Conservation (phyloP, 768 basidiomycete genomes). For the Sarcodon sp. region DNA sequence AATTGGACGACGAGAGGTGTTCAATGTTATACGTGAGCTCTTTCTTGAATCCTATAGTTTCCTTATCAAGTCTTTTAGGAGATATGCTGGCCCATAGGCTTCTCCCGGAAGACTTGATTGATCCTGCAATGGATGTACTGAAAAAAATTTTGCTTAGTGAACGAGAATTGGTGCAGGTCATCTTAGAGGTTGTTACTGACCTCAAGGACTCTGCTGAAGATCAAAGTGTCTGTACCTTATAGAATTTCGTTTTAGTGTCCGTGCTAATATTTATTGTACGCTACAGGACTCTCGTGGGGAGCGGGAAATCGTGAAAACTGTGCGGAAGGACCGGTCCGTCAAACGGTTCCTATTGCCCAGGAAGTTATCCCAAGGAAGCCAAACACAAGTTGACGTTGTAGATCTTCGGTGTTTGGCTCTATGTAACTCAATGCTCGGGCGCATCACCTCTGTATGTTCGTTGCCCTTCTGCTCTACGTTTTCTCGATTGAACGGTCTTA, state of each 20-base stretch:
- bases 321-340: not conserved
- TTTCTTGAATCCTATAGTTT: not conserved
- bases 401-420: slow-evolving; percentile 30
- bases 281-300: slow-evolving; percentile 3
- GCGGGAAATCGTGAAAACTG: slow-evolving; percentile 5
- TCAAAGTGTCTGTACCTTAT: slow-evolving; percentile 4
- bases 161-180: slow-evolving; percentile 33
- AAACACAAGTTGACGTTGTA: slow-evolving; percentile 19
- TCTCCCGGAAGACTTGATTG: slow-evolving; percentile 29
- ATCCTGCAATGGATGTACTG: slow-evolving; percentile 33
- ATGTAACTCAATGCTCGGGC: slow-evolving; percentile 31
- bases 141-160: slow-evolving; percentile 29
- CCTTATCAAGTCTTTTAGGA: slow-evolving; percentile 13
- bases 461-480: not conserved
- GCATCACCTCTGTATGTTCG: slow-evolving; percentile 30
- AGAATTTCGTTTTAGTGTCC: not conserved
- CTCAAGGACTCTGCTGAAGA: slow-evolving; percentile 20
- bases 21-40: slow-evolving; percentile 29
- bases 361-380: slow-evolving; percentile 20
- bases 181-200: slow-evolving; percentile 37
- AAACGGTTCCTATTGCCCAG: slow-evolving; percentile 3
- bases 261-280: not conserved
- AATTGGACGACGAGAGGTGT: slow-evolving; percentile 38
- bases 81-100: slow-evolving; percentile 33
- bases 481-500: not conserved